A percentile compares a stretch with the other conserved stretches of the same genome.
Conservation (phyloP, 768 basidiomycete genomes). For the Daedalea quercina region DNA sequence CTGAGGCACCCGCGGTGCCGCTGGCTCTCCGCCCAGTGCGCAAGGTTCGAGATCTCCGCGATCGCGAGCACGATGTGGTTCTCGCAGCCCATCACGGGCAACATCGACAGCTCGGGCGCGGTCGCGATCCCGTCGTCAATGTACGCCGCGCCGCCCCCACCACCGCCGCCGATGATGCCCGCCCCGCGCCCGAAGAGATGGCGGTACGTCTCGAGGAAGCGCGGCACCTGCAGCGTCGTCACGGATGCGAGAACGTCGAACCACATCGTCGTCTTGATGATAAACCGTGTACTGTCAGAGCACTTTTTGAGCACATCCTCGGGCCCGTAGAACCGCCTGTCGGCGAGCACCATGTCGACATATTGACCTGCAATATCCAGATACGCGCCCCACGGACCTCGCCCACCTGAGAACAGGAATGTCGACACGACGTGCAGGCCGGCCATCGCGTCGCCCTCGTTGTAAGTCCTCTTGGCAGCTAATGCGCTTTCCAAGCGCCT, state of each 20-base stretch:
- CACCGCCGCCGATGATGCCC: background rate
- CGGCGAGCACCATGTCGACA: constrained; percentile 41
- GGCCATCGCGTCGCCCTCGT: constrained; percentile 71
- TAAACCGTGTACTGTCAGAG: constrained; percentile 52
- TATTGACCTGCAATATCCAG: constrained; percentile 54
- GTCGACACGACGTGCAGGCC: constrained; percentile 71
- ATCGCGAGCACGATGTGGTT: constrained; percentile 74
- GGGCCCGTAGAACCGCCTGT: constrained; percentile 30
- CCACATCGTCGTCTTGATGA: constrained; percentile 82
- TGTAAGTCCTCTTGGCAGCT: constrained; percentile 20
- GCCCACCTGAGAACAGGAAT: constrained; percentile 72
- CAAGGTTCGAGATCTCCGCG: constrained; percentile 62
- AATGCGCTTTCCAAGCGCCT: constrained; percentile 14
- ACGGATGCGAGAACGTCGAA: constrained; percentile 79
- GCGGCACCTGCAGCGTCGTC: constrained; percentile 55
- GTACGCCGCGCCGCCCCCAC: constrained; percentile 23
- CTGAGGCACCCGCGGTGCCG: constrained; percentile 40
- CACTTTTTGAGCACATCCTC: constrained; percentile 40
- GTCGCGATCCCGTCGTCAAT: constrained; percentile 26
- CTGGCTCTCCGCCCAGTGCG: constrained; percentile 55
- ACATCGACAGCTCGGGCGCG: constrained; percentile 55
- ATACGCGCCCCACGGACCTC: constrained; percentile 63
- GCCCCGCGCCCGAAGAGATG: constrained; percentile 44
- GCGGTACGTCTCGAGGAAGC: constrained; percentile 49
- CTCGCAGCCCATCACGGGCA: constrained; percentile 80